Evolutionary conservation across 2,329 filamentous ascomycete species (phyloP).

Genomic region (Cladosporium velox): DNA sequence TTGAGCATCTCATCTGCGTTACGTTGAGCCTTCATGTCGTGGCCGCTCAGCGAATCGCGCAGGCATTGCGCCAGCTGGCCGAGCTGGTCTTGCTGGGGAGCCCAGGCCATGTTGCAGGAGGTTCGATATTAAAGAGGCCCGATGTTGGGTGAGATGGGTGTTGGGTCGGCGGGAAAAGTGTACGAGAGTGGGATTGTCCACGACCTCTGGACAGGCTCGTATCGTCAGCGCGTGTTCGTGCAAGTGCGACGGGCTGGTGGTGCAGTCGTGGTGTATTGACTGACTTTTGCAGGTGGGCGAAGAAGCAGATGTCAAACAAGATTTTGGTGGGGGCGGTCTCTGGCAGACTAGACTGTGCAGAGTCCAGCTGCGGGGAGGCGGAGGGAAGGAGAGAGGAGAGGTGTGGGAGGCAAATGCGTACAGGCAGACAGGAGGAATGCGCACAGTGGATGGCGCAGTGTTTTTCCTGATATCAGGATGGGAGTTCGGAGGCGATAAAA

Average conservation of each 20-base stretch:
- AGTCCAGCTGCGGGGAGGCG: neutral
- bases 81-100: conserved; percentile 83
- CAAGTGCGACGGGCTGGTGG: neutral
- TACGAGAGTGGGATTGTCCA: neutral
- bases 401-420: neutral
- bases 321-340: conserved; percentile 14
- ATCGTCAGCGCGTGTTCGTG: conserved; percentile 1
- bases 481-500: neutral
- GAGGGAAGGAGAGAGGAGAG: neutral
- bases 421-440: neutral
- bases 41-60: conserved; percentile 86
- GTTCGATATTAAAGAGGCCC: neutral
- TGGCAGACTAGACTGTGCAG: neutral
- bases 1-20: conserved; percentile 90
- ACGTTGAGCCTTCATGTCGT: conserved; percentile 77
- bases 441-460: neutral
- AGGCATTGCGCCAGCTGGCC: conserved; percentile 86
- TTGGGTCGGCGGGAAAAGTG: neutral
- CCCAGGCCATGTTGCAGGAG: conserved; percentile 75
- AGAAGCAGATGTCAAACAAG: conserved; percentile 17
- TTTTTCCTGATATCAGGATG: neutral
- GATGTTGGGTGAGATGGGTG: neutral
- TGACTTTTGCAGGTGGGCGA: conserved; percentile 13
- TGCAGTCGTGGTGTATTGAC: conserved; percentile 1
- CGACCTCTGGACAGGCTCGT: neutral